Base-by-base conservation (phyloP, 1,139 yeast genomes). In the Zhuliangozyma blackwelliae region DNA sequence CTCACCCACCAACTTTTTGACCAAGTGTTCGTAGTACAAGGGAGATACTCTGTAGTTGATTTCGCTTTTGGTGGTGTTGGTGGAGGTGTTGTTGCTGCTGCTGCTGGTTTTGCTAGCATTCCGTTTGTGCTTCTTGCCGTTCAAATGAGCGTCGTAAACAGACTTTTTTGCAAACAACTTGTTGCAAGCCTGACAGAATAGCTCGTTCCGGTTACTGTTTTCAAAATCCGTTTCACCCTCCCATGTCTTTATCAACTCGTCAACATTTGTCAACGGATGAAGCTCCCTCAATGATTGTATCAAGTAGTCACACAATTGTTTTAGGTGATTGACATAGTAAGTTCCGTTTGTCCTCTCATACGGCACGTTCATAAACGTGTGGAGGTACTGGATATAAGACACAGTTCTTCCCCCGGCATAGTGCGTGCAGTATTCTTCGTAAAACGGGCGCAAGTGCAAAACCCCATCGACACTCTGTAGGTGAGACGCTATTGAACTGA, bases 81-180 rank as follows among this genome's bases (percentile, higher is more conserved):
- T 6, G 7, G 5, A 3, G 8, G 27, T 6, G 11, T 5, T 6
- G 12, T 2, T 6, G 12, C 12, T n/a, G 12, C 12, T 5, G 27
- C 4, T 7, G 27, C 35, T 33, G 25, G 23, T 37, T 36, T 27
- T 39, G 22, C 31, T 30, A 3, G 38, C 57, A 38, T 76, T 78
- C 46, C 80, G 82, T 40, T 68, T 59, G 55, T 92, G 97, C 49
- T 82, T 84, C 53, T 85, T 85, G 1, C 97, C 96, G 2, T 53
- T 48, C 25, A 88, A 57, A 63, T 92, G 97, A 2, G 76, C 80
- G 8, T 72, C 61, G 52, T 68, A 89, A 0, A 87, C 94, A 0
- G 88, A 63, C 27, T 64, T 65, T 38, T 82, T 83, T 10, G 85
- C 63, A 55, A 88, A 89, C 26, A 54, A 40, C 50, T 79, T 84